A percentile compares a stretch with the other conserved stretches of the same genome.
Evolutionary conservation across 1,284 basidiomycete genomes (phyloP).

Genomic region (Boletus semigastroideus): DNA sequence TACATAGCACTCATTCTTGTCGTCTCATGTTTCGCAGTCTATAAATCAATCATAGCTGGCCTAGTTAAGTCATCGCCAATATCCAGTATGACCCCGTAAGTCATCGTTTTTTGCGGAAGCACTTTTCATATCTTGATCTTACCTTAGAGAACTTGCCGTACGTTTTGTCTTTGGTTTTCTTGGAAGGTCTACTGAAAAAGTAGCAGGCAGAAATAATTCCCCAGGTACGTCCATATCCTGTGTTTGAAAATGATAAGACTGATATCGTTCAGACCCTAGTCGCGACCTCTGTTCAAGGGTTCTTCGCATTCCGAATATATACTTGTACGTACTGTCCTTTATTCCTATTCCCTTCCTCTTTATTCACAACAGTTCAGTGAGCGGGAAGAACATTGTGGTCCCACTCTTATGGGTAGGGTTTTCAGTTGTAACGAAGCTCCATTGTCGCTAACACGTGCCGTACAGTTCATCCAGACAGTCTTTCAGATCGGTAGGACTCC

Average conservation of each 20-base stretch:
- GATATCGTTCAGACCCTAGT: not conserved
- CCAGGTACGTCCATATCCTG: not conserved
- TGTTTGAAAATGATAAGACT: not conserved
- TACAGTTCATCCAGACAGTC: not conserved
- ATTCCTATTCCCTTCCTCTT: not conserved
- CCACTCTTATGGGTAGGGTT: not conserved
- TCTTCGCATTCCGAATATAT: conserved; percentile 4
- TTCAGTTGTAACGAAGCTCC: not conserved
- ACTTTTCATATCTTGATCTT: not conserved
- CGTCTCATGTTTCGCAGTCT: not conserved
- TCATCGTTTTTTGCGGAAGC: not conserved
- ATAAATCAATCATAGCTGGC: not conserved
- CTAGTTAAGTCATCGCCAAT: not conserved
- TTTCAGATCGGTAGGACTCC: conserved; percentile 12
- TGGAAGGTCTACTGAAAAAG: not conserved
- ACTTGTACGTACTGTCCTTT: not conserved
- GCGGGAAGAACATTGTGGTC: not conserved
- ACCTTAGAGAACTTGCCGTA: not conserved
- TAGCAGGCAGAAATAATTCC: not conserved
- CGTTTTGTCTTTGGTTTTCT: not conserved
- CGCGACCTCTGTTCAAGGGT: not conserved
- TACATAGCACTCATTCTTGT: not conserved
- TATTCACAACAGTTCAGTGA: not conserved
- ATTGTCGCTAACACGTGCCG: not conserved
- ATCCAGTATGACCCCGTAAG: not conserved